These are phyloP conservation scores for Creolimax fragrantissima DNA, from an alignment of 78 protist genomes.

Conservation along the genomic window DNA sequence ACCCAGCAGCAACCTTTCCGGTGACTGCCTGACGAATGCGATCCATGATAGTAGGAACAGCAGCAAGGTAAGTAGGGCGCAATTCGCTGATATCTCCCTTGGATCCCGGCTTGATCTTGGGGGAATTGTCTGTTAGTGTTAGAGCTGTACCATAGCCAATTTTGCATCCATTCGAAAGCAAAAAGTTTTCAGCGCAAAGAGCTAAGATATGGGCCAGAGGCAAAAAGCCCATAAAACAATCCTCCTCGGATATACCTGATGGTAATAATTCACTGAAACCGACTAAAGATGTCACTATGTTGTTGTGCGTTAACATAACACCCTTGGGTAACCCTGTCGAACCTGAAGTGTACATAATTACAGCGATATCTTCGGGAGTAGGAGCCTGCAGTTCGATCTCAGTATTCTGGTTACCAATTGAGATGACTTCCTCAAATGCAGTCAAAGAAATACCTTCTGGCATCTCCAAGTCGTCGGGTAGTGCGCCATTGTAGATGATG, in stretches of 20 bases:
- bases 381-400: background rate
- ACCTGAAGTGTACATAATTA: slow-evolving; percentile 66
- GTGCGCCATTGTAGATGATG: slow-evolving; percentile 10
- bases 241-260: background rate
- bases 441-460: background rate
- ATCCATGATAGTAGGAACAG: slow-evolving; percentile 66
- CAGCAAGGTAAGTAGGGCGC: slow-evolving; percentile 58
- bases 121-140: slow-evolving; percentile 28
- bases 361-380: slow-evolving; percentile 22
- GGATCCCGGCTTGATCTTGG: background rate
- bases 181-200: slow-evolving; percentile 24
- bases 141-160: slow-evolving; percentile 43
- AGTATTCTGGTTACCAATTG: background rate
- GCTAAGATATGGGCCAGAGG: slow-evolving; percentile 75
- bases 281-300: background rate
- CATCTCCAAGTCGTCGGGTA: background rate
- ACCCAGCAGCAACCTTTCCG: background rate
- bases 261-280: background rate
- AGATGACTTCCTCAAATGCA: background rate
- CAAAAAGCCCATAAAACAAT: slow-evolving; percentile 40
- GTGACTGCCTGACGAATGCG: slow-evolving; percentile 33
- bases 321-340: slow-evolving; percentile 73
- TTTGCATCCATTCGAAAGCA: background rate
- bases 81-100: slow-evolving; percentile 33
- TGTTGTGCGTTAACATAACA: slow-evolving; percentile 33